These are phyloP conservation scores for Malbranchea cinnamomea DNA, from an alignment of 2,329 filamentous ascomycete species.

Conservation along the genomic window DNA sequence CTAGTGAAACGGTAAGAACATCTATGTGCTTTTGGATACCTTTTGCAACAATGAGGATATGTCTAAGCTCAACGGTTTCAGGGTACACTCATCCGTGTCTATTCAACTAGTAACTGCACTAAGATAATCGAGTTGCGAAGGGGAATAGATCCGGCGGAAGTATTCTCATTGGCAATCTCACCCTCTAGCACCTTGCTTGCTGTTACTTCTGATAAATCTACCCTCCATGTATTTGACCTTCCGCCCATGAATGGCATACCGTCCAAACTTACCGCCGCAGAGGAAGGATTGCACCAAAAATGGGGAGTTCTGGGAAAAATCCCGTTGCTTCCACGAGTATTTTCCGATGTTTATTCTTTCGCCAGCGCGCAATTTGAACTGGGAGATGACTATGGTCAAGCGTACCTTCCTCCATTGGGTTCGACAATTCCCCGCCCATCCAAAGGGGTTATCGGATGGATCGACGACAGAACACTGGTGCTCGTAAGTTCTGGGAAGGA, in stretches of 20 bases:
- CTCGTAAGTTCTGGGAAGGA: slow-evolving; percentile 68
- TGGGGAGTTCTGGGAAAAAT: slow-evolving; percentile 77
- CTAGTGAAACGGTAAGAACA: slow-evolving; percentile 55
- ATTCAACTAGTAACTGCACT: slow-evolving; percentile 63
- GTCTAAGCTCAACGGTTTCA: too few relatives aligned
- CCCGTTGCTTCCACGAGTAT: slow-evolving; percentile 69
- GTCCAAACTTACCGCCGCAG: slow-evolving; percentile 13
- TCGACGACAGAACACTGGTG: slow-evolving; percentile 55
- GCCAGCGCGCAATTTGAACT: slow-evolving; percentile 68
- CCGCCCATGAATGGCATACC: slow-evolving; percentile 29
- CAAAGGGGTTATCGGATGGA: slow-evolving; percentile 80
- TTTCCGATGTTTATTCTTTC: slow-evolving; percentile 82
- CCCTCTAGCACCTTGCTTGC: slow-evolving; percentile 67
- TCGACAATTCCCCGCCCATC: slow-evolving; percentile 45
- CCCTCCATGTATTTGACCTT: slow-evolving; percentile 84
- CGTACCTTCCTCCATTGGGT: slow-evolving; percentile 35
- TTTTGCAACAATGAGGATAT: too few relatives aligned
- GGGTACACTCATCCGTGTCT: slow-evolving; percentile 81
- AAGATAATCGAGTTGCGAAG: slow-evolving; percentile 72
- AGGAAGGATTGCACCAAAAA: slow-evolving; percentile 48
- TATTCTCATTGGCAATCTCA: slow-evolving; percentile 80
- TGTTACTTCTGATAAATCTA: slow-evolving; percentile 92
- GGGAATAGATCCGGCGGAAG: slow-evolving; percentile 72
- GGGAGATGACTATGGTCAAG: slow-evolving; percentile 50
- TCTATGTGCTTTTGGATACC: too few relatives aligned